Percentiles rank a stretch among this genome's conserved stretches.
Evolutionary conservation across 2,329 filamentous ascomycete species (phyloP).

Genomic region (Xylaria sp.): DNA sequence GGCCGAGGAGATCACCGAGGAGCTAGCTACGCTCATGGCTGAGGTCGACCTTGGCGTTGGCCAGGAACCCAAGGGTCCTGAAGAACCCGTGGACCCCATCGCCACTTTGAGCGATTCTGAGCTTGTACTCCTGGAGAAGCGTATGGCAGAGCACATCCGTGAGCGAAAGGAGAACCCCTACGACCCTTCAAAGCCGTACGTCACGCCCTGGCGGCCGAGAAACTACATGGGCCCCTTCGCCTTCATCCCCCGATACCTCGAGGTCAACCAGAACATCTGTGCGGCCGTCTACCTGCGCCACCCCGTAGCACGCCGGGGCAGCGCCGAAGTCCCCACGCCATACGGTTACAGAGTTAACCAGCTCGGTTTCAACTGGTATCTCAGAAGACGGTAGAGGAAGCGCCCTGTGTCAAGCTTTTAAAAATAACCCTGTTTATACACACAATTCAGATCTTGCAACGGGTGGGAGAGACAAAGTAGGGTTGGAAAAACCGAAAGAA

Average conservation of each 20-base stretch:
- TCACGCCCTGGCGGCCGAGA: slow-evolving; percentile 83
- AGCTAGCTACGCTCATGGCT: slow-evolving; percentile 48
- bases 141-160: slow-evolving; percentile 57
- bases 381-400: slow-evolving; percentile 65
- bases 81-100: slow-evolving; percentile 27
- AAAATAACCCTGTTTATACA: background rate
- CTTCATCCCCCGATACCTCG: slow-evolving; percentile 90
- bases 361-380: slow-evolving; percentile 90
- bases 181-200: slow-evolving; percentile 75
- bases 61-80: slow-evolving; percentile 17
- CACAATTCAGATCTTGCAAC: background rate
- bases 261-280: slow-evolving; percentile 97
- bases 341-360: slow-evolving; percentile 67
- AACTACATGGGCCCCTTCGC: slow-evolving; percentile 88
- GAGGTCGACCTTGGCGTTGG: slow-evolving; percentile 37
- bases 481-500: background rate
- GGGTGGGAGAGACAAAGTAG: background rate
- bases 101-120: slow-evolving; percentile 48
- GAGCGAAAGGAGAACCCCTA: slow-evolving; percentile 68
- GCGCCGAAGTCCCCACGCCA: slow-evolving; percentile 79
- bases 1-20: slow-evolving; percentile 44
- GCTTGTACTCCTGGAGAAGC: slow-evolving; percentile 45
- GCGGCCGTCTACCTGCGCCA: slow-evolving; percentile 92
- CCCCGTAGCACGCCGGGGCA: slow-evolving; percentile 78
- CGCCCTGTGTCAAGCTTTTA: background rate